Base-by-base conservation (phyloP, 2,329 filamentous ascomycete genomes). In the Stagonosporopsis rhizophila region DNA sequence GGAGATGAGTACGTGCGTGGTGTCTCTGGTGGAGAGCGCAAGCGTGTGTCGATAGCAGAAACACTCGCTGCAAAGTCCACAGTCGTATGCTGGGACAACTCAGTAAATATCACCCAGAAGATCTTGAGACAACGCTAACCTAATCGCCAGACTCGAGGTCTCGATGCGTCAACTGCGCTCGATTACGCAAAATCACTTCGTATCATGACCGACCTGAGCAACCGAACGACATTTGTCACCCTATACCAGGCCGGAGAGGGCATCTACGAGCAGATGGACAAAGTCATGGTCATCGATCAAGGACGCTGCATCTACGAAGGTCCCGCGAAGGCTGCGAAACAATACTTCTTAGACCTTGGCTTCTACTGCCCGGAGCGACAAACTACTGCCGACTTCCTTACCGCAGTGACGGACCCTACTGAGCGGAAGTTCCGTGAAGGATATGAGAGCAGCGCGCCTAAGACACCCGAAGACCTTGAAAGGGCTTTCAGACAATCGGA, bases 1-100 rank as follows among this genome's bases (percentile, higher is more conserved):
- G 91, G 91, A n/a, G 87, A 93, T 67, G 87, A 89, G 59, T 85
- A 81, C 66, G 83, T 87, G 6, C 85, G 89, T 42, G 90, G 90
- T 72, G 88, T 94, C 0, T 90, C 87, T 42, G 91, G 91, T 65
- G 91, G 91, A 55, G 91, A 95, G 77, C 80, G 90, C 34, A 94
- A 93, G 73, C 88, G 90, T 68, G 90, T 75, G 48, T 64, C 87
- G 20, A 92, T 94, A 61, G 89, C 89, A 1, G 90, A 94, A 75
- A 90, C 89, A 0, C 77, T 94, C 20, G 87, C 89, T 4, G 89
- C 89, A 4, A 69, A 69, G 53, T 58, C 56, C 7, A 54, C 56
- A 1, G 87, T 93, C 1, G 86, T 90, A 30, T 88, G 87, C 60
- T 93, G 89, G 89, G 90, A 94, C 65, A 94, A 94, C 72, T 88